Conservation (phyloP, 176 grass and related monocot species). For the Bromus sterilis region DNA sequence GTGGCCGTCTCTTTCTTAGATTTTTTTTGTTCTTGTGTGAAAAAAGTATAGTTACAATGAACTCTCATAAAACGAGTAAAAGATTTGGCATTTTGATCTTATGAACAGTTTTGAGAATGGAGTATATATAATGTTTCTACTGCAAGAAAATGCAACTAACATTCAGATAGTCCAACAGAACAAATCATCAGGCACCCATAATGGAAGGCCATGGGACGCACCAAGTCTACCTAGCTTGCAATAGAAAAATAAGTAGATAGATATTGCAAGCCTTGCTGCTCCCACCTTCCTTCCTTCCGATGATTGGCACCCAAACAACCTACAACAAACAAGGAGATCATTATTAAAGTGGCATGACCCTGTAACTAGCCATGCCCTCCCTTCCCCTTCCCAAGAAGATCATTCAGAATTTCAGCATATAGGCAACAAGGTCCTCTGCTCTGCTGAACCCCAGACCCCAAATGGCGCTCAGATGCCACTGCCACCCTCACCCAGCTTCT, state of each 20-base stretch:
- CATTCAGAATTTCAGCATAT: neutral
- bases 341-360: neutral
- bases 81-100: neutral
- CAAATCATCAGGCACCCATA: neutral
- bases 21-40: neutral
- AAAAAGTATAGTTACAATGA: no score
- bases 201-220: neutral
- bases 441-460: neutral
- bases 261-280: neutral
- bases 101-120: neutral
- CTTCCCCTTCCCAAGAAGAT: neutral
- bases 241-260: neutral
- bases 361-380: neutral
- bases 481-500: neutral
- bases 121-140: neutral
- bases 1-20: neutral
- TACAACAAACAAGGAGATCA: neutral
- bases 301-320: neutral
- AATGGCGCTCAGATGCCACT: constrained; percentile 20
- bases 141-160: neutral
- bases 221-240: neutral
- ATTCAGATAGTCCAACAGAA: neutral
- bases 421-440: neutral
- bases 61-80: neutral
- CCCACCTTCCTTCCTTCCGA: neutral